These are phyloP conservation scores for Arthromyces matolae DNA, from an alignment of 768 basidiomycete genomes.

Conservation along the genomic window DNA sequence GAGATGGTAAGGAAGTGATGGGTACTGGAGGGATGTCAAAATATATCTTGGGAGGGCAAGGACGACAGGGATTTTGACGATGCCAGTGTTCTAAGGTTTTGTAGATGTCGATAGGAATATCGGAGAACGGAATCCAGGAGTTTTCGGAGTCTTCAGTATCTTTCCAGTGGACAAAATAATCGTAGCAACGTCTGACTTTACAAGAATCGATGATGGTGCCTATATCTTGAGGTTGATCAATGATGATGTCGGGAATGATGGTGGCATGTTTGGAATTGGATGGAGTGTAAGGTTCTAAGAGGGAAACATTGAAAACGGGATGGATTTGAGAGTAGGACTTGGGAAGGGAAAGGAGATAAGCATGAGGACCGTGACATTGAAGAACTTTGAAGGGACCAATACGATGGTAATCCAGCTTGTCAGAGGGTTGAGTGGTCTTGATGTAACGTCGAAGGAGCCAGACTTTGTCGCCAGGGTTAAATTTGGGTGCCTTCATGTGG, in stretches of 20 bases:
- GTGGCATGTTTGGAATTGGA: not conserved
- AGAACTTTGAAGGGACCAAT: constrained; percentile 8
- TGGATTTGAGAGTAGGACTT: not conserved
- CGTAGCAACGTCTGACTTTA: constrained; percentile 1
- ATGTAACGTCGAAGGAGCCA: constrained; percentile 7
- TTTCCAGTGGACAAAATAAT: constrained; percentile 16
- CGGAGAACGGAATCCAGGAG: constrained; percentile 11
- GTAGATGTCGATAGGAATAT: constrained; percentile 3
- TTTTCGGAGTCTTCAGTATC: constrained; percentile 15
- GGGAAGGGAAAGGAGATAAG: constrained; percentile 3
- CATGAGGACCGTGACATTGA: not conserved
- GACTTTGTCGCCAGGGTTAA: not conserved
- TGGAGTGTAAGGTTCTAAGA: constrained; percentile 3
- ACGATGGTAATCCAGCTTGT: constrained; percentile 4
- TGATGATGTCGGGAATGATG: not conserved
- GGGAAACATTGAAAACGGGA: constrained; percentile 5
- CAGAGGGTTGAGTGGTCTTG: not conserved
- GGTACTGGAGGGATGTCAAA: constrained; percentile 6
- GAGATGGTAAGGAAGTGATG: not conserved
- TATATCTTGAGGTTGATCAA: not conserved
- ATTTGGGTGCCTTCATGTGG: not conserved
- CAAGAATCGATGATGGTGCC: not conserved
- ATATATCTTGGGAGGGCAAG: constrained; percentile 23
- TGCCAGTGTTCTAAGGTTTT: constrained; percentile 36
- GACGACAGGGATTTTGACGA: constrained; percentile 26